Conservation (phyloP, 495 filamentous ascomycete genomes). For the Penicillium robsamsonii region DNA sequence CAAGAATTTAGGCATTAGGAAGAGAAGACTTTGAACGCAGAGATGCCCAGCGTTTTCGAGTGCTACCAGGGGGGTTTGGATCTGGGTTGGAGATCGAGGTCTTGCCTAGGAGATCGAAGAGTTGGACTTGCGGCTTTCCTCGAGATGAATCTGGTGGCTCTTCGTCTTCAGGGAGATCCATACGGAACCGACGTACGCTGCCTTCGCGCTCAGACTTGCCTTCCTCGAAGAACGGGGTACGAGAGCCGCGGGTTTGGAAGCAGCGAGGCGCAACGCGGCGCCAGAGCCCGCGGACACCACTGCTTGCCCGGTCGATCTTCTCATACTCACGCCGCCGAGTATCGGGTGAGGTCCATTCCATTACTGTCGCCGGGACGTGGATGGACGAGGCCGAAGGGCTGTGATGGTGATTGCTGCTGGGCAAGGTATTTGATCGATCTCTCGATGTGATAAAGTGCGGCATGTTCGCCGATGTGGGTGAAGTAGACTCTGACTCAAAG, state of each 20-base stretch:
- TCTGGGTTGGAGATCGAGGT: background rate
- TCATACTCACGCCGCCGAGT: conserved; percentile 49
- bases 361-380: conserved; percentile 42
- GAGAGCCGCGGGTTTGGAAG: conserved; percentile 32
- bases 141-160: background rate
- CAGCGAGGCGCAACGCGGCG: conserved; percentile 44
- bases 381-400: conserved; percentile 28
- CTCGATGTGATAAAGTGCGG: conserved; percentile 12
- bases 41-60: conserved; percentile 21
- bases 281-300: conserved; percentile 46
- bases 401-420: conserved; percentile 8
- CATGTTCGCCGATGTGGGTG: background rate
- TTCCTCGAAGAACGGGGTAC: conserved; percentile 45
- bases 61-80: background rate
- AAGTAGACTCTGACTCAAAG: conserved; percentile 14
- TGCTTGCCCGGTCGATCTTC: conserved; percentile 49
- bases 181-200: conserved; percentile 49
- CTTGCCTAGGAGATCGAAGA: conserved; percentile 9
- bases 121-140: conserved; percentile 7
- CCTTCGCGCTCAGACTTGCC: conserved; percentile 42
- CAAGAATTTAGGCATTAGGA: background rate
- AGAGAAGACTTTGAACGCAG: conserved; percentile 20
- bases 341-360: conserved; percentile 50
- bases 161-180: conserved; percentile 44
- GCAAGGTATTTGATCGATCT: conserved; percentile 26